These are phyloP conservation scores for Westerdykella sp. DNA, from an alignment of 2,329 filamentous ascomycete species.

Conservation along the genomic window DNA sequence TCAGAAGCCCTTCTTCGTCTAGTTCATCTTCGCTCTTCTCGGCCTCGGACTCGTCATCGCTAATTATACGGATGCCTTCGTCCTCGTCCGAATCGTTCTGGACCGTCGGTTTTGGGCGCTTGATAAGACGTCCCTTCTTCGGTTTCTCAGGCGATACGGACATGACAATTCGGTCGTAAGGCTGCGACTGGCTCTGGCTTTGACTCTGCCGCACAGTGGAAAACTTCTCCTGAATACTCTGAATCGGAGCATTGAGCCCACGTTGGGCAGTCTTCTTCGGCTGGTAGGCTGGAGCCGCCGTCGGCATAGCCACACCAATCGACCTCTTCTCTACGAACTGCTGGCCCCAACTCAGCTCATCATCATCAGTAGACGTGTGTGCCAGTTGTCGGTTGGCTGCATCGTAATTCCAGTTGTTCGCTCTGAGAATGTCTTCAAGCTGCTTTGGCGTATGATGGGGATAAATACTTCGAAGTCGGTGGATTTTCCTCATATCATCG, in stretches of 20 bases:
- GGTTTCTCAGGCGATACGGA: slow-evolving; percentile 13
- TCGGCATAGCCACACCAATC: neutral
- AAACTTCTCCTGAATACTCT: slow-evolving; percentile 54
- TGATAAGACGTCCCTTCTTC: slow-evolving; percentile 42
- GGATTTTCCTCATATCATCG: slow-evolving; percentile 46
- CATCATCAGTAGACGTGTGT: slow-evolving; percentile 37
- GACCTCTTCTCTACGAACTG: slow-evolving; percentile 3
- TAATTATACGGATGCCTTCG: slow-evolving; percentile 31
- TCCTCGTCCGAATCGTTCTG: slow-evolving; percentile 21
- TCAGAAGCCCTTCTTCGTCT: slow-evolving; percentile 56
- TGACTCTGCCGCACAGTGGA: slow-evolving; percentile 20
- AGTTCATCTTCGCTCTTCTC: slow-evolving; percentile 26
- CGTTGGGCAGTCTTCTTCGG: slow-evolving; percentile 49
- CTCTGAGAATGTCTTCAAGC: slow-evolving; percentile 47
- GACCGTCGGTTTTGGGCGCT: slow-evolving; percentile 30
- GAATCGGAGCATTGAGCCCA: slow-evolving; percentile 49
- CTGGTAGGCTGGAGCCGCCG: slow-evolving; percentile 1
- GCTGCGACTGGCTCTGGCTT: slow-evolving; percentile 5
- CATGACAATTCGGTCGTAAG: neutral
- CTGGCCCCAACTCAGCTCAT: slow-evolving; percentile 13
- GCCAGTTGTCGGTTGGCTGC: slow-evolving; percentile 44
- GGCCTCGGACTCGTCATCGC: slow-evolving; percentile 42
- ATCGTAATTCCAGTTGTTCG: slow-evolving; percentile 48
- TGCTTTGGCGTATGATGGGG: slow-evolving; percentile 42
- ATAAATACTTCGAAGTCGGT: slow-evolving; percentile 47